These are phyloP conservation scores for Forsythia suspensa DNA, from an alignment of 257 asterid genomes.

Conservation along the genomic window DNA sequence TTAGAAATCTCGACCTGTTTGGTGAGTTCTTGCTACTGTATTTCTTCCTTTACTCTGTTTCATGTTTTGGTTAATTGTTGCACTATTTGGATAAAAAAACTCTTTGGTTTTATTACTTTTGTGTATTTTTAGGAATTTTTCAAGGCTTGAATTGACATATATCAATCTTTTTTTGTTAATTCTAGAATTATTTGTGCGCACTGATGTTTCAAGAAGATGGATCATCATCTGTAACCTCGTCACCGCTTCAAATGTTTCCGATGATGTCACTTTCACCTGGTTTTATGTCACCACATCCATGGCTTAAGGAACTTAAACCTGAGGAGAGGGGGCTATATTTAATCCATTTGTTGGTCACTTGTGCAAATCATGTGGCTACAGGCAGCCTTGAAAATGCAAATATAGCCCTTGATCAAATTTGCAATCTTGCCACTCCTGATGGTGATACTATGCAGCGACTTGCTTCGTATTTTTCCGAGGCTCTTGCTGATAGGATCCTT, in stretches of 20 bases:
- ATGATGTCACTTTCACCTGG: constrained; percentile 55
- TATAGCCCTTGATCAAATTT: constrained; percentile 84
- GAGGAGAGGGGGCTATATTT: constrained; percentile 88
- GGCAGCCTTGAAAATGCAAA: constrained; percentile 84
- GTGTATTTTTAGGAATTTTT: constrained; percentile 3
- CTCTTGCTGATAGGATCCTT: constrained; percentile 79
- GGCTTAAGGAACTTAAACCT: constrained; percentile 83
- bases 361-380: constrained; percentile 79
- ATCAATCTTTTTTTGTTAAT: constrained; percentile 5
- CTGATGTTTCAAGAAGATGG: constrained; percentile 91
- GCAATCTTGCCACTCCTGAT: constrained; percentile 75
- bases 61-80: constrained; percentile 6
- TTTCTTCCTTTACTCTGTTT: constrained; percentile 1
- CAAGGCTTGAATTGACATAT: neutral
- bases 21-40: constrained; percentile 41
- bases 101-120: neutral
- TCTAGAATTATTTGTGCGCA: neutral
- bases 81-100: neutral
- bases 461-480: constrained; percentile 81
- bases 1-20: constrained; percentile 22
- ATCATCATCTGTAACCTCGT: constrained; percentile 78
- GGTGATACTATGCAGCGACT: constrained; percentile 97
- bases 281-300: constrained; percentile 62
- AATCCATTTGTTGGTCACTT: constrained; percentile 75
- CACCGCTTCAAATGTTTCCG: constrained; percentile 67